Conservation (phyloP, 805 yeast genomes). For the Kazachstania bromeliacearum region DNA sequence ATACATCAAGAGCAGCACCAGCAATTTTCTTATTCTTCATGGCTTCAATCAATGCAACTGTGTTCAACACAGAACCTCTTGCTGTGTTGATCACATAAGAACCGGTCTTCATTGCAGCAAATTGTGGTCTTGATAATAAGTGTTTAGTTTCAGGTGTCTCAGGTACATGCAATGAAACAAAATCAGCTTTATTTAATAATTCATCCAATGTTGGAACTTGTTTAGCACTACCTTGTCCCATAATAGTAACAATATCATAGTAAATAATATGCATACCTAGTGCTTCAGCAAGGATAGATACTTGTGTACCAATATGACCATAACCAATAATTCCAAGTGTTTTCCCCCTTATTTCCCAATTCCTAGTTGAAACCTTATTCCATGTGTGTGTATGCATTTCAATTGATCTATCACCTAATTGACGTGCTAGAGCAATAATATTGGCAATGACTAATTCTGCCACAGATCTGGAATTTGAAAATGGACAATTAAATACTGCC, state of each 20-base stretch:
- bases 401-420: conserved; percentile 87
- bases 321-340: conserved; percentile 94
- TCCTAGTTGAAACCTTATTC: conserved; percentile 87
- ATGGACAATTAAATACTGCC: conserved; percentile 96
- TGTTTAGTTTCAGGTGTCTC: conserved; percentile 88
- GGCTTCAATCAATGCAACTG: conserved; percentile 83
- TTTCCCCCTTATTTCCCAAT: conserved; percentile 99
- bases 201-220: conserved; percentile 82
- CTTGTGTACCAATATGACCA: conserved; percentile 96
- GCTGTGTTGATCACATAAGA: conserved; percentile 89
- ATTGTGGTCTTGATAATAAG: conserved; percentile 78
- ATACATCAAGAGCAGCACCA: conserved; percentile 94
- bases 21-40: conserved; percentile 86
- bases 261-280: conserved; percentile 94
- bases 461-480: conserved; percentile 95
- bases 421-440: conserved; percentile 86
- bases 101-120: conserved; percentile 93
- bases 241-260: conserved; percentile 83
- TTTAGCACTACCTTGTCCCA: conserved; percentile 92
- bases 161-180: conserved; percentile 89
- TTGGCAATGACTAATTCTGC: conserved; percentile 96
- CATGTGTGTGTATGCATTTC: conserved; percentile 94
- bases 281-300: conserved; percentile 91
- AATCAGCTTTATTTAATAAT: conserved; percentile 70
- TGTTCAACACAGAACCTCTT: conserved; percentile 94